Evolutionary conservation across 2,329 filamentous ascomycete genomes (phyloP).

Genomic region (Xylaria sp.): DNA sequence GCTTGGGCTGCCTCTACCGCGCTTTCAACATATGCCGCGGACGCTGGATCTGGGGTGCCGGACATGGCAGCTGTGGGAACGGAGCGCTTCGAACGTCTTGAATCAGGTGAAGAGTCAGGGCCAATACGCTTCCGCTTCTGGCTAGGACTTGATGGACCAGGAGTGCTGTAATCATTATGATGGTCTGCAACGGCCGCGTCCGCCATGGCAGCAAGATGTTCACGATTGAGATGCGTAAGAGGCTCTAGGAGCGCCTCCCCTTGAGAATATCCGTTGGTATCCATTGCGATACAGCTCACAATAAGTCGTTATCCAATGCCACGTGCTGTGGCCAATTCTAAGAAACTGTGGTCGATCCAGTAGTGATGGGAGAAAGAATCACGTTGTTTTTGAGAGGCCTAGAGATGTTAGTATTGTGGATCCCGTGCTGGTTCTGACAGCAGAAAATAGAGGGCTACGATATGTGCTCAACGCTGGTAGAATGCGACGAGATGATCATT

Average conservation of each 20-base stretch:
- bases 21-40: slow-evolving; percentile 66
- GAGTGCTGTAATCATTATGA: slow-evolving; percentile 60
- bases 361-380: slow-evolving; percentile 17
- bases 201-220: slow-evolving; percentile 58
- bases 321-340: slow-evolving; percentile 41
- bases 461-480: neutral
- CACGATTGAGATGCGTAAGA: slow-evolving; percentile 49
- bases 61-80: slow-evolving; percentile 60
- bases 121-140: slow-evolving; percentile 67
- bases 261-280: slow-evolving; percentile 50
- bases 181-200: slow-evolving; percentile 61
- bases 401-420: slow-evolving; percentile 36
- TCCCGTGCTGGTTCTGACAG: slow-evolving; percentile 7
- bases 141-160: slow-evolving; percentile 56
- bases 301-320: slow-evolving; percentile 37
- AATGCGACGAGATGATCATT: slow-evolving; percentile 5
- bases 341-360: slow-evolving; percentile 35
- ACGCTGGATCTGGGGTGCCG: slow-evolving; percentile 54
- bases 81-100: slow-evolving; percentile 63
- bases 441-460: slow-evolving; percentile 5
- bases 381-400: slow-evolving; percentile 35
- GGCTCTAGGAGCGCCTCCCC: slow-evolving; percentile 51
- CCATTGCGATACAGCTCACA: slow-evolving; percentile 44
- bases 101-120: slow-evolving; percentile 59
- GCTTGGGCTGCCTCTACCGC: slow-evolving; percentile 61